A percentile compares a stretch with the other conserved stretches of the same genome.
These are phyloP conservation scores for Zopfia rhizophila DNA, from an alignment of 2,329 filamentous ascomycete species.

Conservation along the genomic window DNA sequence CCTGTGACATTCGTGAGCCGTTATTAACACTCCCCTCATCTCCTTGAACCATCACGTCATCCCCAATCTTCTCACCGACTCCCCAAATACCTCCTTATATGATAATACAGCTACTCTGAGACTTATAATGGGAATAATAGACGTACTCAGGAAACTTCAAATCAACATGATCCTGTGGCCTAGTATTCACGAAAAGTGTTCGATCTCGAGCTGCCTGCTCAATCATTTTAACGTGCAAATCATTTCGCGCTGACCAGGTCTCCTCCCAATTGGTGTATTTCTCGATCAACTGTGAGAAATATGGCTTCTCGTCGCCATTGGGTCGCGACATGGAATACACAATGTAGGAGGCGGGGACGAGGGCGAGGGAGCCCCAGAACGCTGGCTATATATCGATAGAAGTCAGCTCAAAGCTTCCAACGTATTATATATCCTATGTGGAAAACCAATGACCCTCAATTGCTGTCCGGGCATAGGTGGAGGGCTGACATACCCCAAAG, in stretches of 20 bases:
- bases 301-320: slow-evolving; percentile 52
- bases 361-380: slow-evolving; percentile 60
- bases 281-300: slow-evolving; percentile 63
- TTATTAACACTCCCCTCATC: no score
- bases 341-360: slow-evolving; percentile 57
- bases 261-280: slow-evolving; percentile 66
- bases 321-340: slow-evolving; percentile 58
- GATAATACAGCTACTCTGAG: neutral
- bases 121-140: neutral
- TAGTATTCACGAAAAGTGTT: slow-evolving; percentile 65
- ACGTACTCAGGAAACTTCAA: slow-evolving; percentile 74
- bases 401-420: slow-evolving; percentile 26
- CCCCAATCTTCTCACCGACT: neutral
- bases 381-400: slow-evolving; percentile 47
- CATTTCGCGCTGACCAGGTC: slow-evolving; percentile 66
- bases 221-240: slow-evolving; percentile 68
- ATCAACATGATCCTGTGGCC: slow-evolving; percentile 61
- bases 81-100: slow-evolving; percentile 1
- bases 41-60: no score
- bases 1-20: slow-evolving; percentile 53
- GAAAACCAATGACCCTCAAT: neutral
- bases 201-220: slow-evolving; percentile 72
- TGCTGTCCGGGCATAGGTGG: neutral
- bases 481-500: slow-evolving; percentile 59
- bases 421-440: no score